These are phyloP conservation scores for Astrephomene gubernaculifera DNA, from an alignment of 139 green algal genomes.

Conservation along the genomic window DNA sequence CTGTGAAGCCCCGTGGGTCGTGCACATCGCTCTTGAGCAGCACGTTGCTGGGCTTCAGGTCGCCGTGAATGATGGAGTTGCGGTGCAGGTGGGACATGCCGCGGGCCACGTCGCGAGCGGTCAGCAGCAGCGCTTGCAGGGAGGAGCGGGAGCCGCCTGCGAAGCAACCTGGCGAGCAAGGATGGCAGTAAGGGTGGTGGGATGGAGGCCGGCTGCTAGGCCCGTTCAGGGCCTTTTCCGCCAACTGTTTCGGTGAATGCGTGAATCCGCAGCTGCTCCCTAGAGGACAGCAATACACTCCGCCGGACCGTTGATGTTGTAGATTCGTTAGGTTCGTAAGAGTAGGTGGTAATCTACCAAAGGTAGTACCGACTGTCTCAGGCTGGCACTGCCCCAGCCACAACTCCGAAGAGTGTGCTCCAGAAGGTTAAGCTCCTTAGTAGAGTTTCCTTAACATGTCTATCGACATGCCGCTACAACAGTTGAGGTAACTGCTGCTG, in stretches of 20 bases:
- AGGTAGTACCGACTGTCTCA: too few relatives aligned
- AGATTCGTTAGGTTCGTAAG: too few relatives aligned
- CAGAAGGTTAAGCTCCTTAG: too few relatives aligned
- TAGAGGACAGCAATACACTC: background rate
- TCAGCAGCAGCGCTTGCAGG: constrained; percentile 24
- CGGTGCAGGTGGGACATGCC: constrained; percentile 24
- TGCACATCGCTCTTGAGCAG: constrained; percentile 7
- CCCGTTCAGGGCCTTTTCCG: background rate
- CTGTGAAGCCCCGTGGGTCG: constrained; percentile 18
- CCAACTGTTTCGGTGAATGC: background rate
- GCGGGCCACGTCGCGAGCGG: constrained; percentile 5
- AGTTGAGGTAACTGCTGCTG: background rate
- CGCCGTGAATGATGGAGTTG: constrained; percentile 14
- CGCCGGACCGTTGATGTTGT: background rate
- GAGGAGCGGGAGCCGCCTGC: background rate
- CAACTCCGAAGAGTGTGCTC: too few relatives aligned
- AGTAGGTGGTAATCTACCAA: too few relatives aligned
- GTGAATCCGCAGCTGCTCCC: background rate
- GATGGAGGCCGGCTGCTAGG: too few relatives aligned
- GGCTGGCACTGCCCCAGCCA: too few relatives aligned
- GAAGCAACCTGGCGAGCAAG: constrained; percentile 29
- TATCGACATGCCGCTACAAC: too few relatives aligned
- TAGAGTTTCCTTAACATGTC: too few relatives aligned
- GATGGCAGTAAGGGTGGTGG: too few relatives aligned
- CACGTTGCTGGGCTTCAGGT: constrained; percentile 39